Conservation (phyloP, 257 asterid genomes). For the Nicotiana noctiflora region DNA sequence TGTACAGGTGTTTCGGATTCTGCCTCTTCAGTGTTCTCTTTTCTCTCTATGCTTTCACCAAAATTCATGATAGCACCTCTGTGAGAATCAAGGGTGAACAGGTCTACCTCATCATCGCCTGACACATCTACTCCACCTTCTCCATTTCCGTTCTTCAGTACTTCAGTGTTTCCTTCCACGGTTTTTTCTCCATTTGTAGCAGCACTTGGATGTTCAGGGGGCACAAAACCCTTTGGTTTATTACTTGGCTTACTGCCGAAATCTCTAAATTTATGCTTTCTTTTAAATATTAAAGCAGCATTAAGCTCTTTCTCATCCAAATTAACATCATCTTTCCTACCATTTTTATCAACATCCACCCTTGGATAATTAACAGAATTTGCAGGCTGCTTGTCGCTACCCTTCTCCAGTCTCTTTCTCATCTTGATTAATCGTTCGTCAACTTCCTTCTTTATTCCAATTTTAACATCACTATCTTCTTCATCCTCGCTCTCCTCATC, state of each 20-base stretch:
- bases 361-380: constrained; percentile 23
- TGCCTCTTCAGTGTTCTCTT: constrained; percentile 14
- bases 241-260: constrained; percentile 24
- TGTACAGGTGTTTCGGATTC: constrained; percentile 6
- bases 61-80: constrained; percentile 12
- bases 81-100: constrained; percentile 15
- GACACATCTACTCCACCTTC: constrained; percentile 14
- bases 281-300: constrained; percentile 44
- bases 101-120: constrained; percentile 22
- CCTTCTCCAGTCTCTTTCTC: constrained; percentile 41
- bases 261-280: constrained; percentile 59
- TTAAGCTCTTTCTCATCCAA: constrained; percentile 21
- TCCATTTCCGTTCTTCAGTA: constrained; percentile 20
- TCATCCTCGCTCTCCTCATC: constrained; percentile 38
- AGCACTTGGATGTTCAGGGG: constrained; percentile 18
- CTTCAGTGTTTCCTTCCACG: constrained; percentile 14
- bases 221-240: constrained; percentile 63
- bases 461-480: constrained; percentile 29
- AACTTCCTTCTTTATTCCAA: constrained; percentile 67
- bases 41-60: constrained; percentile 19
- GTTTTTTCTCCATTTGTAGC: constrained; percentile 12
- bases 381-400: constrained; percentile 21
- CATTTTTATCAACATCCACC: constrained; percentile 15
- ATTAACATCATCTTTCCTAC: constrained; percentile 23
- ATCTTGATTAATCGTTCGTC: constrained; percentile 40